Conservation (phyloP, 2,329 filamentous ascomycete species). For the Xylariomycetidae sp. region DNA sequence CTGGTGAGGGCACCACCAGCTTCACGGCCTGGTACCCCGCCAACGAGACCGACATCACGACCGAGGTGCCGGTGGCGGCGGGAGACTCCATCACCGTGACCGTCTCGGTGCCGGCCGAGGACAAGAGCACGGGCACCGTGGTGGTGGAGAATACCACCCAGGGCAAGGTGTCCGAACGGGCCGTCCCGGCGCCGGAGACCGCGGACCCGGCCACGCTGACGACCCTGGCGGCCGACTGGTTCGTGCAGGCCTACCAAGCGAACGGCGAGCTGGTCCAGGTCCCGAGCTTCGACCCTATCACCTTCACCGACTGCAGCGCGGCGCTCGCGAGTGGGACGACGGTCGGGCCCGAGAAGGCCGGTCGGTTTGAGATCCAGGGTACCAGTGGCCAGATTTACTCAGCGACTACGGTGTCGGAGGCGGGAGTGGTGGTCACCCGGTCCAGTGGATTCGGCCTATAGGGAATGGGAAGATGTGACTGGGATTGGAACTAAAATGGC, state of each 20-base stretch:
- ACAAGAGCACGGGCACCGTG: slow-evolving; percentile 9
- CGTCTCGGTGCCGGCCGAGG: slow-evolving; percentile 4
- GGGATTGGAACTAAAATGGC: no score
- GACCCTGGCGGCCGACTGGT: slow-evolving; percentile 12
- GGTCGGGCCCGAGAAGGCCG: slow-evolving; percentile 5
- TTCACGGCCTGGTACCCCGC: slow-evolving; percentile 10
- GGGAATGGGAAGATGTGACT: no score
- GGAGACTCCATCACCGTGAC: slow-evolving; percentile 11
- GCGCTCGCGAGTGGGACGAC: slow-evolving; percentile 6
- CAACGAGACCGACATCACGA: slow-evolving; percentile 8
- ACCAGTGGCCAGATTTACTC: slow-evolving; percentile 14
- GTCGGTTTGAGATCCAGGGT: slow-evolving; percentile 12
- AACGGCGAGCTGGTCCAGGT: slow-evolving; percentile 9
- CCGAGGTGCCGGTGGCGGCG: slow-evolving; percentile 6
- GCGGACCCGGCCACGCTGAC: slow-evolving; percentile 6
- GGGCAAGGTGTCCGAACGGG: slow-evolving; percentile 6
- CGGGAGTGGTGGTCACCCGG: no score
- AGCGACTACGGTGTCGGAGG: slow-evolving; percentile 3
- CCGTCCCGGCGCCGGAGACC: slow-evolving; percentile 5
- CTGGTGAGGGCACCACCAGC: slow-evolving; percentile 4
- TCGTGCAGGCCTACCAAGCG: slow-evolving; percentile 12
- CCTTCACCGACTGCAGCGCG: slow-evolving; percentile 9
- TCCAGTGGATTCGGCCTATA: no score
- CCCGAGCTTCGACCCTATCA: slow-evolving; percentile 7
- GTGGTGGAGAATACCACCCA: slow-evolving; percentile 11